Evolutionary conservation across 2,329 filamentous ascomycete genomes (phyloP), one percentile per base, ranked within the genome.

Genomic region (Emericellopsis atlantica): DNA sequence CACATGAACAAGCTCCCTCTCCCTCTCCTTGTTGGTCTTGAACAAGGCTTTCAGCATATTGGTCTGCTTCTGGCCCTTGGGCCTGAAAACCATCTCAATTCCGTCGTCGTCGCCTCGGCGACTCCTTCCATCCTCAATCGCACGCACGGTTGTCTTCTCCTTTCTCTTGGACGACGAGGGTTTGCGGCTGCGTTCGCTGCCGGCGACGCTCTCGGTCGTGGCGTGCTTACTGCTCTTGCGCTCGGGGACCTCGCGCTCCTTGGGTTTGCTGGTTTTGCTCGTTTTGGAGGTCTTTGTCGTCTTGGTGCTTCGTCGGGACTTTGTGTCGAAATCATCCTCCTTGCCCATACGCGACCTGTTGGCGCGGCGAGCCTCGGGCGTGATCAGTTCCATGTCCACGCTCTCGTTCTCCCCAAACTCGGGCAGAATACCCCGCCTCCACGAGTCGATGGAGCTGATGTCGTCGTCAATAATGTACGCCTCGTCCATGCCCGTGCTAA

Each of bases 21-120:
- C 65, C 51, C 57, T 62, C 18, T 67, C 62, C 55, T 70, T 71
- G 58, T 72, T 75, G 58, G 64, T 70, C 61, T 70, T 73, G 52
- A 79, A 77, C 43, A 78, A 47, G 3, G 65, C 58, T 60, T 76
- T 77, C 46, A 79, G 64, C 71, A 77, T 72, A 51, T 67, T 76
- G 33, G 51, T 57, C 49, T 64, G 67, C 45, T 61, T 61, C 48
- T 69, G 63, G 45, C 62, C 64, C 54, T 69, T 72, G 9, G 67
- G 64, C 33, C 65, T 57, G n/a, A 71, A 46, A 3, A 66, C 61
- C 24, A 61, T 41, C n/a, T 63, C 59, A 37, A 62, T 47, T 29
- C 56, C 61, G 39, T 61, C 62, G 51, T 45, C 61, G 51, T 45
- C 61, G 55, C 48, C 47, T 40, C 54, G 48, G 44, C 52, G 43